These are phyloP conservation scores for Jamesozyma piceae DNA, from an alignment of 805 yeast species.

Conservation along the genomic window DNA sequence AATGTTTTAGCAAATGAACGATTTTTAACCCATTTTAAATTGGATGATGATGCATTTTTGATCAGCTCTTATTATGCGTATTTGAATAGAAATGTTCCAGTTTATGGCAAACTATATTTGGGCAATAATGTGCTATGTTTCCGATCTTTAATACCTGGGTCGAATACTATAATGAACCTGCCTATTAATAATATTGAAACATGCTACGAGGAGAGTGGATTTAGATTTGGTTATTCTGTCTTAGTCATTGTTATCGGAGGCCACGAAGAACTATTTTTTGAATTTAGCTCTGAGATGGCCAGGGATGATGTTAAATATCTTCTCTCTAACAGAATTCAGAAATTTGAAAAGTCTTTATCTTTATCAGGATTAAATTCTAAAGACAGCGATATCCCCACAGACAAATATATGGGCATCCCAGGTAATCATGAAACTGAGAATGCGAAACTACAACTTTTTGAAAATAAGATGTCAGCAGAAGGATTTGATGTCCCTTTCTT, in stretches of 20 bases:
- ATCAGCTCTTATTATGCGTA: slow-evolving; percentile 64
- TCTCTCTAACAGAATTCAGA: slow-evolving; percentile 43
- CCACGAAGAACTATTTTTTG: slow-evolving; percentile 68
- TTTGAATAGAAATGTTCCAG: slow-evolving; percentile 60
- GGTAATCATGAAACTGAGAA: slow-evolving; percentile 30
- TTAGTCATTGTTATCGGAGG: slow-evolving; percentile 62
- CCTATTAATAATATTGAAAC: slow-evolving; percentile 69
- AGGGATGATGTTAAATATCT: slow-evolving; percentile 66
- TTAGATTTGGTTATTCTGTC: slow-evolving; percentile 61
- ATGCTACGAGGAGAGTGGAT: slow-evolving; percentile 58
- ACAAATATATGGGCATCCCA: neutral
- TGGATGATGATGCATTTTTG: slow-evolving; percentile 42
- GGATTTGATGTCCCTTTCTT: slow-evolving; percentile 64
- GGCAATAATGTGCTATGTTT: slow-evolving; percentile 67
- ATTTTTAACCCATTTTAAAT: slow-evolving; percentile 57
- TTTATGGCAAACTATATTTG: slow-evolving; percentile 75
- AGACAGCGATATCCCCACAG: neutral
- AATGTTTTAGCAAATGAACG: slow-evolving; percentile 43
- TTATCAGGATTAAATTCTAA: no score
- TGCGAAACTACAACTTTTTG: slow-evolving; percentile 58
- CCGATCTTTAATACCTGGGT: slow-evolving; percentile 69
- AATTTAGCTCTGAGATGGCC: slow-evolving; percentile 52
- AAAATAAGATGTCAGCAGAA: slow-evolving; percentile 51
- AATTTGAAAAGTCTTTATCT: neutral
- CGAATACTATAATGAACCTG: slow-evolving; percentile 69